A percentile compares a stretch with the other conserved stretches of the same genome.
Conservation (phyloP, 768 basidiomycete genomes). For the Hypholoma fasciculare region DNA sequence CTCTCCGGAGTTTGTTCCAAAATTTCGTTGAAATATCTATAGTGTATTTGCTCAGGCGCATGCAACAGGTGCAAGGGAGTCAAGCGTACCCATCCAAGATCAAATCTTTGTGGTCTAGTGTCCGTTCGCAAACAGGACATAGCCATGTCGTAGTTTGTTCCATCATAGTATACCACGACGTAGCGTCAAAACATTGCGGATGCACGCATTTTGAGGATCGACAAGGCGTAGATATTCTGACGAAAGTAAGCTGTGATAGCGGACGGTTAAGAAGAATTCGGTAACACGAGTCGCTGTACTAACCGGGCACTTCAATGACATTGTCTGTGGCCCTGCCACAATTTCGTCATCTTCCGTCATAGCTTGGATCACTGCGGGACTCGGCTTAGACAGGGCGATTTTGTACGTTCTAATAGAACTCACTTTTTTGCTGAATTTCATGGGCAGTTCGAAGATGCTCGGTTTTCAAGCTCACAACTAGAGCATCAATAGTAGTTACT, state of each 20-base stretch:
- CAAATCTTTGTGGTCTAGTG: conserved; percentile 75
- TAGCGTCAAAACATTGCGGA: conserved; percentile 93
- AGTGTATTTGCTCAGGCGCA: not conserved
- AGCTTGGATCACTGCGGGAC: conserved; percentile 52
- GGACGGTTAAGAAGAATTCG: not conserved
- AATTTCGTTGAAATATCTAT: conserved; percentile 87
- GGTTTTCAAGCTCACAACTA: conserved; percentile 70
- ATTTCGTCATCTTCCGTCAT: conserved; percentile 87
- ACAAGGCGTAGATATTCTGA: conserved; percentile 81
- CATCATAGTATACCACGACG: conserved; percentile 93
- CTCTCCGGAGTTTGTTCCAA: conserved; percentile 72
- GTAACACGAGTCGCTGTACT: conserved; percentile 26
- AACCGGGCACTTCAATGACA: conserved; percentile 94
- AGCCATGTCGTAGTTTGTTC: conserved; percentile 95
- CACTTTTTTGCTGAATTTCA: conserved; percentile 71
- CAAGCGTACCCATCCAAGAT: conserved; percentile 84
- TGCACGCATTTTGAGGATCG: conserved; percentile 89
- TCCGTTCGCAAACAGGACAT: conserved; percentile 90
- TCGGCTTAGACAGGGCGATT: not conserved
- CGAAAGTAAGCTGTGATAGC: conserved; percentile 71
- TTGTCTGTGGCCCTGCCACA: conserved; percentile 82
- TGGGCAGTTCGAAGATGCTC: conserved; percentile 63
- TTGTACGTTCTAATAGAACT: conserved; percentile 20
- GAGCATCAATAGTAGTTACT: conserved; percentile 62
- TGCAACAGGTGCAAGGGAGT: not conserved